Percentiles rank a stretch among this genome's conserved stretches.
Evolutionary conservation across 306 rosid species (phyloP).

Genomic region (Corylus avellana): DNA sequence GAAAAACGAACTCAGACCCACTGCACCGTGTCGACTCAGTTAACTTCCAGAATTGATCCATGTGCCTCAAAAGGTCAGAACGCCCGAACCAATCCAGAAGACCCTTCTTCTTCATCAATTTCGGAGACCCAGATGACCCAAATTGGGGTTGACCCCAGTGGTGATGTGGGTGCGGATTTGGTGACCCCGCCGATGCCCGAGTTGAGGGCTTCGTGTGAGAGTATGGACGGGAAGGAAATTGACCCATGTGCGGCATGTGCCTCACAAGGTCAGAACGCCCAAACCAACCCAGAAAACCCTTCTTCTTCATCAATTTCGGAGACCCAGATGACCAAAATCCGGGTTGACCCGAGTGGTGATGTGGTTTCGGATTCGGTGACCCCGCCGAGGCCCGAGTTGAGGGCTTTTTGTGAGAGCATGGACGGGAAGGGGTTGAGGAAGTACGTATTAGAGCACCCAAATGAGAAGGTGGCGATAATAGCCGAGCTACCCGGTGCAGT

Average conservation of each 20-base stretch:
- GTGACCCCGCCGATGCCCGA: constrained; percentile 40
- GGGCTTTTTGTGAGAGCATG: constrained; percentile 54
- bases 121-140: constrained; percentile 4
- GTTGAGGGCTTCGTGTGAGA: constrained; percentile 51
- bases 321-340: constrained; percentile 14
- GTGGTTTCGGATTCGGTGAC: constrained; percentile 6
- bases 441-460: constrained; percentile 32
- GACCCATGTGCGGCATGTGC: background rate
- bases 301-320: background rate
- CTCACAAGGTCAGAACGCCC: background rate
- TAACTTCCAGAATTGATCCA: constrained; percentile 2
- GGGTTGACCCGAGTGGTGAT: background rate
- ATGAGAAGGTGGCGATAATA: constrained; percentile 38
- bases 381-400: constrained; percentile 44
- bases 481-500: constrained; percentile 57
- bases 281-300: constrained; percentile 16
- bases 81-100: constrained; percentile 15
- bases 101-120: constrained; percentile 17
- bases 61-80: background rate
- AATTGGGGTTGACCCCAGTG: background rate
- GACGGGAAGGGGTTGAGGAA: constrained; percentile 66
- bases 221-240: constrained; percentile 55
- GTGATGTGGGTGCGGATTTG: constrained; percentile 3
- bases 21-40: constrained; percentile 1
- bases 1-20: background rate